Percentiles rank a stretch among this genome's conserved stretches.
phyloP scores from a whole-genome alignment of 352 stramenopile genomes.

The Aphanomyces invadans region DNA sequence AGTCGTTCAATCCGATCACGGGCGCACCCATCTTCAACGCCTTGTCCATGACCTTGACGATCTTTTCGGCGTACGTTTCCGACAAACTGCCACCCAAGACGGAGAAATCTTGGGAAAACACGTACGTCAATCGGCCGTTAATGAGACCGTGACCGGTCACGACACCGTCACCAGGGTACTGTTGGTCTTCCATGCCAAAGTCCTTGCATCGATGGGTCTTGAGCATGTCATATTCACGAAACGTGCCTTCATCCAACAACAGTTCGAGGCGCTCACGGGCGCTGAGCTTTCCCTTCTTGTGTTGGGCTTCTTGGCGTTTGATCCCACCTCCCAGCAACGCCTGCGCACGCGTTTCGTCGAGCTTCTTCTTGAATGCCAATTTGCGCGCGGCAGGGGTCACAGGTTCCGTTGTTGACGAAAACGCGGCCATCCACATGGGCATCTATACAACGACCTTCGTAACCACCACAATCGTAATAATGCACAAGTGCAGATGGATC shows the following conservation, averaged over 20 bases:
- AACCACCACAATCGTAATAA: not conserved
- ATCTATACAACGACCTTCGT: slow-evolving; percentile 5
- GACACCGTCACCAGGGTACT: slow-evolving; percentile 93
- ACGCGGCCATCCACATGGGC: slow-evolving; percentile 1
- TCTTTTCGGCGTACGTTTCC: slow-evolving; percentile 97
- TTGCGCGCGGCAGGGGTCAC: slow-evolving; percentile 55
- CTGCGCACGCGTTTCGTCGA: slow-evolving; percentile 55
- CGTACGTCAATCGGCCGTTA: slow-evolving; percentile 93
- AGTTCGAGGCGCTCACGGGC: slow-evolving; percentile 93
- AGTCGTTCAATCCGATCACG: slow-evolving; percentile 98
- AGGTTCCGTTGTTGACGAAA: slow-evolving; percentile 26
- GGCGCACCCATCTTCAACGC: slow-evolving; percentile 91
- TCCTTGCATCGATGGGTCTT: slow-evolving; percentile 95
- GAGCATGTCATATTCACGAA: slow-evolving; percentile 95
- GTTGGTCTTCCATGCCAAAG: slow-evolving; percentile 94
- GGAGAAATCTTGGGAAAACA: slow-evolving; percentile 97
- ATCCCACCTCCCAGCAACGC: slow-evolving; percentile 85
- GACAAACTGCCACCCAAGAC: slow-evolving; percentile 95
- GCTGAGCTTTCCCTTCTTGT: slow-evolving; percentile 94
- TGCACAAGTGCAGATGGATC: not conserved
- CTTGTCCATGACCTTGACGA: slow-evolving; percentile 99
- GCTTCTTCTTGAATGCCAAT: slow-evolving; percentile 58
- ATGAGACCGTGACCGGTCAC: slow-evolving; percentile 92
- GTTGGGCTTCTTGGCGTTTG: slow-evolving; percentile 83
- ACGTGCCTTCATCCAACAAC: slow-evolving; percentile 93